Conservation (phyloP, 208 protist species). For the Crithidia fasciculata region DNA sequence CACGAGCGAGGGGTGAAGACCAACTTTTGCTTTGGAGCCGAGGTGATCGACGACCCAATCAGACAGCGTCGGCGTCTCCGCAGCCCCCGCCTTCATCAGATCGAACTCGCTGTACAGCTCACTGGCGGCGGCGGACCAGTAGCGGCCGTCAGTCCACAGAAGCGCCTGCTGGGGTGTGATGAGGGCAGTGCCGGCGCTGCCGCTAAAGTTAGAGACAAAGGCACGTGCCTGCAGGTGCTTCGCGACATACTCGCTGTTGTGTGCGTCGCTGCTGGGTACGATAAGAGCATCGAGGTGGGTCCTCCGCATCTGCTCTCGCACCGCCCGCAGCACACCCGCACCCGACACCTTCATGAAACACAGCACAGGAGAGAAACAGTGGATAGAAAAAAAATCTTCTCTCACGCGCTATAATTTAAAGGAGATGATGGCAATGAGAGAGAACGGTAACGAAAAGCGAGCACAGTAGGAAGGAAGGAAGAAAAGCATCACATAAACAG, state of each 20-base stretch:
- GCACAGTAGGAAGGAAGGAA: background rate
- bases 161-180: conserved; percentile 83
- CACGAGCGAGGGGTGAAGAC: conserved; percentile 68
- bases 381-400: background rate
- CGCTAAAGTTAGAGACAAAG: conserved; percentile 95
- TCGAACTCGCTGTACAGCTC: conserved; percentile 82
- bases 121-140: conserved; percentile 93
- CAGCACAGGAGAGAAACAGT: background rate
- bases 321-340: conserved; percentile 39
- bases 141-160: conserved; percentile 98
- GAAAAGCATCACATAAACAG: background rate
- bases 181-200: conserved; percentile 92
- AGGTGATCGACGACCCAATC: conserved; percentile 73
- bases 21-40: conserved; percentile 42
- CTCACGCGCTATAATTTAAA: too few species aligned
- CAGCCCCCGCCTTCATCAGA: conserved; percentile 84
- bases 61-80: conserved; percentile 57
- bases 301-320: conserved; percentile 83
- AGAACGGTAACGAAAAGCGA: too few species aligned
- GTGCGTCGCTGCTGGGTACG: conserved; percentile 92
- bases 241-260: conserved; percentile 97
- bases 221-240: conserved; percentile 86
- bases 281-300: conserved; percentile 80
- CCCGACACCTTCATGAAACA: conserved; percentile 35
- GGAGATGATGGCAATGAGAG: too few species aligned